phyloP scores from a whole-genome alignment of 1,284 basidiomycete species.

The Malassezia globosa region DNA sequence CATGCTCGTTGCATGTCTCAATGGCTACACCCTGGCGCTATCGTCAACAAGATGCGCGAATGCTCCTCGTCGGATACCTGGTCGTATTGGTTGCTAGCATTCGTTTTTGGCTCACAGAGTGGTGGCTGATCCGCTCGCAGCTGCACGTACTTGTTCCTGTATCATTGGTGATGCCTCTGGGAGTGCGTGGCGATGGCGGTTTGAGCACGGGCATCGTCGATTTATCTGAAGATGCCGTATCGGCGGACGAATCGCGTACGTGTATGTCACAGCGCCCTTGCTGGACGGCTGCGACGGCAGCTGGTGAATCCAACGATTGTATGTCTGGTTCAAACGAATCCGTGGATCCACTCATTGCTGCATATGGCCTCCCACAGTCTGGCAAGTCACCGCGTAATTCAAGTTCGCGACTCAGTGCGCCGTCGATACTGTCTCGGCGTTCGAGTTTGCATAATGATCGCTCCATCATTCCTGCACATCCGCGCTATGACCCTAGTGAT shows the following conservation, averaged over 20 bases:
- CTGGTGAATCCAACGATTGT: neutral
- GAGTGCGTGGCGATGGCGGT: slow-evolving; percentile 12
- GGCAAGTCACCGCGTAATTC: neutral
- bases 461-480: slow-evolving; percentile 12
- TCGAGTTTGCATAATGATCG: neutral
- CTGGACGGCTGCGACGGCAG: neutral
- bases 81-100: slow-evolving; percentile 6
- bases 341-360: slow-evolving; percentile 8
- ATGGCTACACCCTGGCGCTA: slow-evolving; percentile 4
- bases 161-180: slow-evolving; percentile 10
- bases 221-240: neutral
- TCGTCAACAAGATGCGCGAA: slow-evolving; percentile 9
- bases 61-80: slow-evolving; percentile 2
- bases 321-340: neutral
- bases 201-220: slow-evolving; percentile 14
- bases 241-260: neutral
- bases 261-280: neutral
- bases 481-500: slow-evolving; percentile 9
- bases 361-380: slow-evolving; percentile 3
- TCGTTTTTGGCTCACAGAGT: slow-evolving; percentile 16
- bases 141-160: slow-evolving; percentile 10
- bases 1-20: slow-evolving; percentile 1
- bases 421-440: neutral
- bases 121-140: slow-evolving; percentile 17
- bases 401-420: neutral